These are phyloP conservation scores for Solanum hybrid DNA, from an alignment of 305 asterid species.

Conservation along the genomic window DNA sequence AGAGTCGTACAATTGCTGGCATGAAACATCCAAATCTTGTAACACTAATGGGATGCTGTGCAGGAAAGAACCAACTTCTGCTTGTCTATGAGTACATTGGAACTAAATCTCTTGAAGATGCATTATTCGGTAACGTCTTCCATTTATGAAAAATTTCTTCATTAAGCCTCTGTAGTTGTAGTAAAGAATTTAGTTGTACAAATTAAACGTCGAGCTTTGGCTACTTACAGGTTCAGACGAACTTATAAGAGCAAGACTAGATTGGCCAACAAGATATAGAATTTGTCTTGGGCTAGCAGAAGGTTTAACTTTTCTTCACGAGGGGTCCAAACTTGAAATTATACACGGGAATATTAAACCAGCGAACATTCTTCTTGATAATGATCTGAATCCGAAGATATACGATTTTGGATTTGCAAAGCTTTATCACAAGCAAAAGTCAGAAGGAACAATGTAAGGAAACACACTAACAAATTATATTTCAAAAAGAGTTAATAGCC, in stretches of 20 bases:
- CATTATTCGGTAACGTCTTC: background rate
- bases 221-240: background rate
- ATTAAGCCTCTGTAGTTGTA: background rate
- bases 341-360: conserved; percentile 1
- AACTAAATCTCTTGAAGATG: background rate
- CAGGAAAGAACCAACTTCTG: background rate
- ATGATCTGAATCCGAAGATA: background rate
- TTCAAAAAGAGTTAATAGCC: background rate
- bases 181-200: background rate
- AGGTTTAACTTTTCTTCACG: conserved; percentile 1
- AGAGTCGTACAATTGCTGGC: background rate
- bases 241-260: background rate
- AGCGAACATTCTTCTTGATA: background rate
- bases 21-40: conserved; percentile 1
- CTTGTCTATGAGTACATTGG: background rate
- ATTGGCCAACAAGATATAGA: background rate
- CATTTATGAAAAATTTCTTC: background rate
- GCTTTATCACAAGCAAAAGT: background rate
- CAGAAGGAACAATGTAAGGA: background rate
- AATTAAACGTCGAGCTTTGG: background rate
- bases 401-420: background rate
- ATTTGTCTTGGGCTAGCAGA: conserved; percentile 7
- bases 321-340: background rate
- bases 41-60: background rate
- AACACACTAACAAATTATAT: background rate